These are phyloP conservation scores for Nicotiana undulata DNA, from an alignment of 257 asterid genomes.

Conservation along the genomic window DNA sequence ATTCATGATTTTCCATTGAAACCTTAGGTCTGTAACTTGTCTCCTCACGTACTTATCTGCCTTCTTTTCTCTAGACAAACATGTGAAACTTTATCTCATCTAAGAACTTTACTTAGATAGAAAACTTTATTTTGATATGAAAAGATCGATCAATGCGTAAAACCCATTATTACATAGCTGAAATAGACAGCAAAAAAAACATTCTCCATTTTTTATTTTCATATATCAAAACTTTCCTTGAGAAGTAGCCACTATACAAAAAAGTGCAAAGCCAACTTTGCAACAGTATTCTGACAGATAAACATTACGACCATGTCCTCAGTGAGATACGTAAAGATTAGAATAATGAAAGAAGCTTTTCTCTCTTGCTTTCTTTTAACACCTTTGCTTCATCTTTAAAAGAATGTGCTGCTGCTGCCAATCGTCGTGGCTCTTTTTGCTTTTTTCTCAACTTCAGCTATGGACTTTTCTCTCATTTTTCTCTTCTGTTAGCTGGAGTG, in stretches of 20 bases:
- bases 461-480: neutral
- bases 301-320: neutral
- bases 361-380: neutral
- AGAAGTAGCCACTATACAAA: neutral
- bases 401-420: neutral
- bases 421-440: neutral
- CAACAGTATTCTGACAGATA: neutral
- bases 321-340: neutral
- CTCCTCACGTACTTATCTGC: too few species aligned
- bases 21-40: neutral
- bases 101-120: neutral
- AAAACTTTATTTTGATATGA: neutral
- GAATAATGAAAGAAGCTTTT: neutral
- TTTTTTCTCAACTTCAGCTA: neutral
- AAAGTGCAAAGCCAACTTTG: neutral
- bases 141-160: too few species aligned
- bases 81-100: neutral
- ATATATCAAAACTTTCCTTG: neutral
- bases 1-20: neutral
- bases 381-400: neutral
- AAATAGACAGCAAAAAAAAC: neutral
- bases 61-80: too few species aligned
- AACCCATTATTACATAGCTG: neutral
- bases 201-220: neutral
- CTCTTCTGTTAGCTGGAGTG: neutral